Evolutionary conservation across 1,284 basidiomycete species (phyloP), one percentile per base, ranked within the genome.

Genomic region (Paramarasmius palmivorus): DNA sequence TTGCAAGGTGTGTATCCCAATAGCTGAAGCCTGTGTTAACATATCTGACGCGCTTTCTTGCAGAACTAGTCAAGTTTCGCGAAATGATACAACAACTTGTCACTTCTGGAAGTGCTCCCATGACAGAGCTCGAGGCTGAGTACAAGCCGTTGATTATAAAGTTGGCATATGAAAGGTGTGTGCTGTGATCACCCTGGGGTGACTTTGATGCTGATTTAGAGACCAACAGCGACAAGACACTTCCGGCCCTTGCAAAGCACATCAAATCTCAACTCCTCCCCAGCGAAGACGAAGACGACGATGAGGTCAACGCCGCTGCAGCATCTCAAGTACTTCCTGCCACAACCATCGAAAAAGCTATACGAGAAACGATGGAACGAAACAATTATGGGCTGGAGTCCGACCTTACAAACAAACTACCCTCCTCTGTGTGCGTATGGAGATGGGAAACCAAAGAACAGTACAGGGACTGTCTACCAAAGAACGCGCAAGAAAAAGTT

Each of bases 361-460:
- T 92, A 46, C 82, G 79, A 62, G 64, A 70, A 12, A 67, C 86
- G 5, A 79, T 88, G 55, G 74, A 68, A 44, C 83, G 90, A 19
- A 78, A 79, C 32, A 92, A 93, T 64, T 93, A 92, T 62, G 91
- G 91, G 0, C 69, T 92, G 7, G 83, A 90, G 50, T 71, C 70
- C 2, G 62, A 69, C 12, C 65, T 69, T 23, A 76, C 77, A 36
- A 70, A 72, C 50, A 88, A 79, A 63, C 62, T 74, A 15, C 82
- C 86, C 9, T 79, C 85, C 4, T 69, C 76, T 19, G 68, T 90
- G 32, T 86, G 83, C 59, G 72, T 91, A n/a, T 95, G 92, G 92
- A 77, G 93, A 56, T 95, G 93, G 93, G 93, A 95, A 65, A 84
- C 89, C 6, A 84, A 79, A 59, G 77, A 83, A 14, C 61, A 75